These are phyloP conservation scores for Tetrahymena elliotti DNA, from an alignment of 73 alveolate genomes.

Conservation along the genomic window DNA sequence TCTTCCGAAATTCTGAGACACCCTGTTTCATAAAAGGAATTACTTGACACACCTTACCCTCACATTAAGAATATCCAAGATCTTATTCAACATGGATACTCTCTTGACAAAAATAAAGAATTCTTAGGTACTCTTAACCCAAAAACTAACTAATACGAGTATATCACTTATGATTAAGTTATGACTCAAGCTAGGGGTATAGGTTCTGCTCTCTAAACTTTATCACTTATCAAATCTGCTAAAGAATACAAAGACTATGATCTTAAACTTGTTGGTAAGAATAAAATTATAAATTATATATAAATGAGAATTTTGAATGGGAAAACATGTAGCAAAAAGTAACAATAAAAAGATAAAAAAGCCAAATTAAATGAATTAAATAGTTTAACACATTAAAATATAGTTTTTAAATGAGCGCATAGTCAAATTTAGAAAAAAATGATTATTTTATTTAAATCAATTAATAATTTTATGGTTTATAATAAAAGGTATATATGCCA, in stretches of 20 bases:
- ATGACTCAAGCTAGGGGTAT: neutral
- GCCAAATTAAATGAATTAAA: no score
- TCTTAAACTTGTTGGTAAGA: conserved; percentile 20
- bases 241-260: conserved; percentile 15
- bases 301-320: no score
- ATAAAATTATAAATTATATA: no score
- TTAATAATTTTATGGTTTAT: neutral
- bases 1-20: conserved; percentile 59
- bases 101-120: neutral
- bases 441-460: neutral
- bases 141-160: neutral
- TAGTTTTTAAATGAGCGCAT: no score
- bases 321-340: neutral
- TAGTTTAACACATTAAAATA: no score
- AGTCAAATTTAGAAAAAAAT: neutral
- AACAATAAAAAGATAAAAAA: neutral
- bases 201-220: neutral
- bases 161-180: neutral
- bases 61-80: neutral
- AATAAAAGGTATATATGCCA: conserved; percentile 73
- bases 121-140: neutral
- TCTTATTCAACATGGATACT: neutral
- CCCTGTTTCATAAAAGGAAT: conserved; percentile 47
- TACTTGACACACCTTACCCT: neutral
- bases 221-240: neutral